Evolutionary conservation across 2,329 filamentous ascomycete species (phyloP).

Genomic region (Aspergillus felis): DNA sequence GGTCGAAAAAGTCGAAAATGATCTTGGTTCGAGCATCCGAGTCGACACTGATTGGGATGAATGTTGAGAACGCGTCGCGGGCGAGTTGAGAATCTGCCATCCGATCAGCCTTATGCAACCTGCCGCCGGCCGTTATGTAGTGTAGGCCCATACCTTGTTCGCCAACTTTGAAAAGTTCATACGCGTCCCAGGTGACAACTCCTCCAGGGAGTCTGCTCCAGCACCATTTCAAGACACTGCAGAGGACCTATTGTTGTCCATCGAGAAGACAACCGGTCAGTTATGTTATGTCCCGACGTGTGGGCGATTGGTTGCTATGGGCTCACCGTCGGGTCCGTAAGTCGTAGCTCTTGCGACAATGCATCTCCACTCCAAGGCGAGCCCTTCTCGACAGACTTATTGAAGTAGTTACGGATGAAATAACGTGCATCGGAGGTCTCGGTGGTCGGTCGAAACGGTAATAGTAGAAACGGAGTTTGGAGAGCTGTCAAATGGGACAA

Average conservation of each 20-base stretch:
- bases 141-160: constrained; percentile 67
- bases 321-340: constrained; percentile 88
- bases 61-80: constrained; percentile 89
- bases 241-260: constrained; percentile 63
- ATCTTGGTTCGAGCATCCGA: constrained; percentile 81
- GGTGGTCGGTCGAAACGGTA: constrained; percentile 90
- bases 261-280: not conserved
- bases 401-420: constrained; percentile 91
- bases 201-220: constrained; percentile 90
- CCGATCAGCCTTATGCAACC: constrained; percentile 16
- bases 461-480: constrained; percentile 84
- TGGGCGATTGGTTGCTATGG: not conserved
- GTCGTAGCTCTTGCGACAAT: constrained; percentile 79
- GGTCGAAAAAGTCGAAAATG: constrained; percentile 94
- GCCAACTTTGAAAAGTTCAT: constrained; percentile 91
- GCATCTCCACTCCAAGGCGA: constrained; percentile 60
- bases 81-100: constrained; percentile 80
- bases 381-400: constrained; percentile 58
- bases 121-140: not conserved
- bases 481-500: constrained; percentile 56
- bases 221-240: constrained; percentile 96
- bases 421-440: constrained; percentile 88
- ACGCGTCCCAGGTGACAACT: constrained; percentile 94
- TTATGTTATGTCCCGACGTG: not conserved
- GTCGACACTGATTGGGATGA: constrained; percentile 90